These are phyloP conservation scores for Mortierella sp. DNA, from an alignment of 371 early-diverging fungal species.

Conservation along the genomic window DNA sequence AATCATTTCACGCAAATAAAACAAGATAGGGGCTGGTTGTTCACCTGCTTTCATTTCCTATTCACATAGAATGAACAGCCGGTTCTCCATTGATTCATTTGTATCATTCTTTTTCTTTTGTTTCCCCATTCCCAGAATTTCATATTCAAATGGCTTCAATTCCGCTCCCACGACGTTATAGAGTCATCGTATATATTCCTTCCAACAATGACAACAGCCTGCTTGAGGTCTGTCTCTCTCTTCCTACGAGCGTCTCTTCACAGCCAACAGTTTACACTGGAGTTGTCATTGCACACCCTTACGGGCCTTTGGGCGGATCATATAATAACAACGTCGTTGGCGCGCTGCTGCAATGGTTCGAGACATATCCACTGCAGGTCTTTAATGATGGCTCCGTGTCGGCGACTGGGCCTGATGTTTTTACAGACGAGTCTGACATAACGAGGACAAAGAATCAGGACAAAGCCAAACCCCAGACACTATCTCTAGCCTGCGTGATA, in stretches of 20 bases:
- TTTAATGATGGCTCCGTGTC: slow-evolving; percentile 4
- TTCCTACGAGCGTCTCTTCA: slow-evolving; percentile 29
- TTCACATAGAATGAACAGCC: no score
- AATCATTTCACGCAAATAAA: background rate
- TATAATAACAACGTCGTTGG: slow-evolving; percentile 54
- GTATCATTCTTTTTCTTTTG: background rate
- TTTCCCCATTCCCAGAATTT: background rate
- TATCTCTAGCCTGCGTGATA: slow-evolving; percentile 40
- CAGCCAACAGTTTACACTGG: slow-evolving; percentile 34
- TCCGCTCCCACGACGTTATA: slow-evolving; percentile 46
- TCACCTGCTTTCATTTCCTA: background rate
- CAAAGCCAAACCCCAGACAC: no score
- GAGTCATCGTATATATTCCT: slow-evolving; percentile 40
- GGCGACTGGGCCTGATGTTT: no score
- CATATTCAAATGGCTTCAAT: slow-evolving; percentile 39
- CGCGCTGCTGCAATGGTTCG: slow-evolving; percentile 50
- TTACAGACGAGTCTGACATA: no score
- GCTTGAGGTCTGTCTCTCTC: slow-evolving; percentile 48
- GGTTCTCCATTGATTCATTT: background rate
- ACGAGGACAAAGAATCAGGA: slow-evolving; percentile 9
- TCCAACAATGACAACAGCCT: slow-evolving; percentile 37
- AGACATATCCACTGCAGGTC: slow-evolving; percentile 35
- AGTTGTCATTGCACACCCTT: slow-evolving; percentile 51
- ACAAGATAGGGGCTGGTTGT: background rate
- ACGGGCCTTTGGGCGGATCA: slow-evolving; percentile 50